phyloP scores from a whole-genome alignment of 495 filamentous ascomycete genomes.

The Cercophora newfieldiana region DNA sequence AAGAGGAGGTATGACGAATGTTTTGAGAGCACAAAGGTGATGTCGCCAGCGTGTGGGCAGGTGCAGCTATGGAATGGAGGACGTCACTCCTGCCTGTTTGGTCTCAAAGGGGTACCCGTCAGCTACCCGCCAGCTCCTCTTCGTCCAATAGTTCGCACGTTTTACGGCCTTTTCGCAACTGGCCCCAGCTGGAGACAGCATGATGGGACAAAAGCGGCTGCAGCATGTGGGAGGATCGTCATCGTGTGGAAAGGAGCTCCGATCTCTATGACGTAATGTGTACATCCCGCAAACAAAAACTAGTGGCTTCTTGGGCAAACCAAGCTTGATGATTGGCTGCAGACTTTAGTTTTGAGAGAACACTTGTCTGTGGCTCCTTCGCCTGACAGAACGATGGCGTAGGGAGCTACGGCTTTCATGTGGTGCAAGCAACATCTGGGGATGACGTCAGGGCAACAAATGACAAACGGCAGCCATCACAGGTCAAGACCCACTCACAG shows the following conservation, averaged over 20 bases:
- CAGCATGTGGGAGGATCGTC: background rate
- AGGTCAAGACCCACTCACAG: background rate
- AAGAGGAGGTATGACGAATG: slow-evolving; percentile 10
- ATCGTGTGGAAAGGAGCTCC: slow-evolving; percentile 3
- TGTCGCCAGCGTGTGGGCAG: slow-evolving; percentile 4
- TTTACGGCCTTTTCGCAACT: too few relatives aligned
- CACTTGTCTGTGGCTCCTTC: background rate
- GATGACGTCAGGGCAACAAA: slow-evolving; percentile 7
- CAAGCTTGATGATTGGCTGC: background rate
- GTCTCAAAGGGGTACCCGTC: slow-evolving; percentile 4
- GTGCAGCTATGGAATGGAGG: slow-evolving; percentile 13
- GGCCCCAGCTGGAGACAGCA: background rate
- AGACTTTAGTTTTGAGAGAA: background rate
- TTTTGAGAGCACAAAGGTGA: slow-evolving; percentile 7
- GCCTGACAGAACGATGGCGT: slow-evolving; percentile 4
- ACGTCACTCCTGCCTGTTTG: slow-evolving; percentile 30
- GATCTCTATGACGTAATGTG: slow-evolving; percentile 10
- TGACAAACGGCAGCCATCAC: background rate
- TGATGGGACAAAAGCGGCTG: background rate
- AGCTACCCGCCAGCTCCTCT: background rate
- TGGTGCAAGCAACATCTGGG: background rate
- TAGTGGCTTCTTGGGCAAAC: background rate
- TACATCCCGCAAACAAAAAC: background rate
- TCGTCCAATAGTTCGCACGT: background rate
- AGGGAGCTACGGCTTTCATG: background rate